Percentiles rank a stretch among this genome's conserved stretches.
Conservation (phyloP, 1,139 yeast species). For the Suhomyces chickasaworum region DNA sequence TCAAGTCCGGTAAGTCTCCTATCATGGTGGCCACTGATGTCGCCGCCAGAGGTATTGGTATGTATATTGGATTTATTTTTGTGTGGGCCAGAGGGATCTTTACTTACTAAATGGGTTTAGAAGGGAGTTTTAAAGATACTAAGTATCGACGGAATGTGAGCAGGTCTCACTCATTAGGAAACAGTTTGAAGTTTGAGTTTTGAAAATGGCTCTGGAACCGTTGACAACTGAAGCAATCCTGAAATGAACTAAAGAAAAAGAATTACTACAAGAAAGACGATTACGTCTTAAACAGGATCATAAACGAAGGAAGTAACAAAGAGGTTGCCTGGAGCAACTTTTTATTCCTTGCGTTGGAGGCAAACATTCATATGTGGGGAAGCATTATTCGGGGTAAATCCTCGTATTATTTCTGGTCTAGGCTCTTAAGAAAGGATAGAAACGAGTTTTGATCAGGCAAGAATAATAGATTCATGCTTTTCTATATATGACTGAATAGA, state of each 20-base stretch:
- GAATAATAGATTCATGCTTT: constrained; percentile 17
- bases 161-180: constrained; percentile 8
- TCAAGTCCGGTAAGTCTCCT: constrained; percentile 89
- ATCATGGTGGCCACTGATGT: constrained; percentile 99
- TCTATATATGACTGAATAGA: constrained; percentile 19
- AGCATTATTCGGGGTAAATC: constrained; percentile 14
- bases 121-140: constrained; percentile 10
- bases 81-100: constrained; percentile 18
- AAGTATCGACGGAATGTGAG: constrained; percentile 11
- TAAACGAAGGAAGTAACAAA: constrained; percentile 12
- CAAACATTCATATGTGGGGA: constrained; percentile 20
- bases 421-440: not conserved
- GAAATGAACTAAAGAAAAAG: constrained; percentile 3
- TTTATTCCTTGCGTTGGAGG: constrained; percentile 14
- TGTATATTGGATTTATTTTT: constrained; percentile 45
- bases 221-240: constrained; percentile 3
- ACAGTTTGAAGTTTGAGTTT: constrained; percentile 2
- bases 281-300: constrained; percentile 7
- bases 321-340: constrained; percentile 9
- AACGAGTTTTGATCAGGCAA: constrained; percentile 9
- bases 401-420: constrained; percentile 12
- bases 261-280: constrained; percentile 4
- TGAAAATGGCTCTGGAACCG: not conserved
- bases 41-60: constrained; percentile 99
- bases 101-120: constrained; percentile 25